Evolutionary conservation across 768 basidiomycete genomes (phyloP).

Genomic region (Auricularia sp.): DNA sequence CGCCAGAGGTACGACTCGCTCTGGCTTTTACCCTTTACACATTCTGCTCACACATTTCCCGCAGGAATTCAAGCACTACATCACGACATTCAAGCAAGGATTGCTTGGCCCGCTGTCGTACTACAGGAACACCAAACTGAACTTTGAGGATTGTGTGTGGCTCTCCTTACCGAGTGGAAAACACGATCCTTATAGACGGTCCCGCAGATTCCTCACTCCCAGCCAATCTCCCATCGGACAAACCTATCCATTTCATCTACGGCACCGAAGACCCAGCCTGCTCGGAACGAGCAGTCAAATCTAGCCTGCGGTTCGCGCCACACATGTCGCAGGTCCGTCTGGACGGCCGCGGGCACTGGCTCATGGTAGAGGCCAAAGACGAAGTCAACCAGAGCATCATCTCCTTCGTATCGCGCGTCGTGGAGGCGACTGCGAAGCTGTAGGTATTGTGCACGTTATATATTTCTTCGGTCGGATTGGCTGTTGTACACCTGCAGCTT

Average conservation of each 20-base stretch:
- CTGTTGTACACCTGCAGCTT: no score
- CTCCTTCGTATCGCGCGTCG: conserved; percentile 16
- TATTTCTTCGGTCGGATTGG: not conserved
- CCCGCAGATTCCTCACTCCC: conserved; percentile 21
- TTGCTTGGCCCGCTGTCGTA: conserved; percentile 72
- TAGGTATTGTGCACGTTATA: not conserved
- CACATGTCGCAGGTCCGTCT: conserved; percentile 42
- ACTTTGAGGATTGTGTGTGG: conserved; percentile 53
- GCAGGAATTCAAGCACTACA: conserved; percentile 50
- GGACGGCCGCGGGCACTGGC: conserved; percentile 56
- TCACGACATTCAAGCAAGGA: conserved; percentile 32
- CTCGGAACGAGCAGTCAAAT: conserved; percentile 27
- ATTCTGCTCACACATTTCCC: conserved; percentile 6
- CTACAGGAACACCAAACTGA: conserved; percentile 51
- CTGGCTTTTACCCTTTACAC: not conserved
- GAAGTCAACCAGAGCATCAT: conserved; percentile 40
- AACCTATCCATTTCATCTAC: conserved; percentile 54
- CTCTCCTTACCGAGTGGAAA: not conserved
- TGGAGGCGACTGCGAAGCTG: not conserved
- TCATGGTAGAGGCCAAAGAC: conserved; percentile 54
- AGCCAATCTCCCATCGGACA: conserved; percentile 31
- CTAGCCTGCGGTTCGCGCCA: conserved; percentile 37
- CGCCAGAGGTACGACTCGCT: not conserved
- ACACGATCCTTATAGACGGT: not conserved
- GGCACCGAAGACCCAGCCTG: conserved; percentile 47